Base-by-base conservation (phyloP, 495 filamentous ascomycete genomes). In the Hypoxylon trugodes region DNA sequence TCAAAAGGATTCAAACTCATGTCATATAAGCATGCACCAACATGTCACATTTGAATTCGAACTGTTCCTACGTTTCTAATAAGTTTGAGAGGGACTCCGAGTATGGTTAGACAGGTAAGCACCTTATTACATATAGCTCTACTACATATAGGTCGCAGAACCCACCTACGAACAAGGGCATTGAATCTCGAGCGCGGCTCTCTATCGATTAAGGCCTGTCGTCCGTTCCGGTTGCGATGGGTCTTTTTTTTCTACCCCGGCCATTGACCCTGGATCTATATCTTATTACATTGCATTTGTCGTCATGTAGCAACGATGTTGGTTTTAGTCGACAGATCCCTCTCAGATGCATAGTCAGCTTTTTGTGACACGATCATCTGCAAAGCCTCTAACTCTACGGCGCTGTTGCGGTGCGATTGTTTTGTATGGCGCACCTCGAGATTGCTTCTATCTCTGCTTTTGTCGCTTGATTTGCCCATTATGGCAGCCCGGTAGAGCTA, bases 381-480 rank as follows among this genome's bases (percentile, higher is more conserved):
- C 43, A 37, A 28, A 26, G 24, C 6, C 13, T n/a, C n/a, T n/a
- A n/a, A n/a, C n/a, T 38, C 12, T 47, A 25, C 49, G 49, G 61
- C 49, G 30, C 25, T 25, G 54, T 35, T 59, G 54, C 54, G 61
- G 53, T 41, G 54, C 41, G 33, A 40, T n/a, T n/a, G 38, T 42
- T 45, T 50, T 36, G 55, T 35, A 48, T 36, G 42, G 30, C 30
- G 41, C 13, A 16, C 5, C 19, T 36, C 30, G 26, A n/a, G 2
- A 5, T 32, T 37, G 26, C 26, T n/a, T 21, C 41, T 32, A 24
- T 41, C 30, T 36, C 40, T 61, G 13, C 24, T 38, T 36, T 38
- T 16, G 59, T 55, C 51, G 59, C 51, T 57, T 57, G 28, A 12
- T 18, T 42, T 63, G 24, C 59, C 59, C 18, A n/a, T 63, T 63